Evolutionary conservation across 345 rosid species (phyloP).

Genomic region (Hibiscus mutabilis): DNA sequence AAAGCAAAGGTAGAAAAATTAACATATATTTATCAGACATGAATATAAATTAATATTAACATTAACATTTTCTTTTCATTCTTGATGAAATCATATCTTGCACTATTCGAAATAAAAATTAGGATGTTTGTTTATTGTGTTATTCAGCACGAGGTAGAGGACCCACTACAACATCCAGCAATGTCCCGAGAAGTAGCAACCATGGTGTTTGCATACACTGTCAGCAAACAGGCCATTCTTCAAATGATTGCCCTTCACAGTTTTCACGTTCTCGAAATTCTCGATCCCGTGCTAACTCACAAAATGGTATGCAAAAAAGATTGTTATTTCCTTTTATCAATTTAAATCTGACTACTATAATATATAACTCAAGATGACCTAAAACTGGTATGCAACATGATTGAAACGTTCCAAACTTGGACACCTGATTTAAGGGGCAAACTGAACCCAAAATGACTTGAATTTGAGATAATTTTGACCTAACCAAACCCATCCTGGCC

Average conservation of each 20-base stretch:
- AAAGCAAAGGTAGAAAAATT: too few relatives aligned
- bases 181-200: conserved; percentile 44
- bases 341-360: not conserved
- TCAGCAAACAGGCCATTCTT: conserved; percentile 73
- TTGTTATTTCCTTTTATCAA: not conserved
- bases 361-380: too few relatives aligned
- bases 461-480: too few relatives aligned
- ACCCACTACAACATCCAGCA: conserved; percentile 37
- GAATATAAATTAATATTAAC: too few relatives aligned
- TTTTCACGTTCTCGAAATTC: conserved; percentile 36
- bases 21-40: too few relatives aligned
- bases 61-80: not conserved
- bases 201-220: conserved; percentile 56
- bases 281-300: conserved; percentile 38
- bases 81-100: not conserved
- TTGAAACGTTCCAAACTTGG: too few relatives aligned
- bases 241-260: conserved; percentile 62
- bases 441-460: too few relatives aligned
- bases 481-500: too few relatives aligned
- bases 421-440: too few relatives aligned
- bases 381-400: too few relatives aligned
- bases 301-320: conserved; percentile 37
- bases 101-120: conserved; percentile 1
- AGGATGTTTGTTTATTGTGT: conserved; percentile 10
- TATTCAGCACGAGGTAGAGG: conserved; percentile 52